Conservation (phyloP, 2,329 filamentous ascomycete species). For the Fusarium domesticum region DNA sequence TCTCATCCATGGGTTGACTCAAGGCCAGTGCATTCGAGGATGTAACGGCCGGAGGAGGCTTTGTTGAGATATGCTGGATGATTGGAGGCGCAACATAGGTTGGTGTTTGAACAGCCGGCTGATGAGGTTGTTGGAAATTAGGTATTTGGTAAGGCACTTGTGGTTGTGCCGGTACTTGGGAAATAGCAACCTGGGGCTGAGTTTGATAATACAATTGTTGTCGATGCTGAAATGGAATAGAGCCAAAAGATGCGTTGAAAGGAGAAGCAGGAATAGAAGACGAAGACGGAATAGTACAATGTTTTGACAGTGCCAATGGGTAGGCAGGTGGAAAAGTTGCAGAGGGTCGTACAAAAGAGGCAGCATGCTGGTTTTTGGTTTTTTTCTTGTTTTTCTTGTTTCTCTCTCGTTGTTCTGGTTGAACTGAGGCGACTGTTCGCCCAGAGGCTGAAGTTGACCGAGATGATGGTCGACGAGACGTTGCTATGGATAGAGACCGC, state of each 20-base stretch:
- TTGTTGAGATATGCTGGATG: constrained; percentile 2
- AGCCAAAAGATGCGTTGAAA: constrained; percentile 11
- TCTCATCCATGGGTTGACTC: background rate
- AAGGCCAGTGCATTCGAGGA: background rate
- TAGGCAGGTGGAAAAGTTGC: constrained; percentile 16
- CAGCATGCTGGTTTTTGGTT: constrained; percentile 3
- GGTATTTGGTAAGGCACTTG: constrained; percentile 8
- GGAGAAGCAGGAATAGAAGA: constrained; percentile 15
- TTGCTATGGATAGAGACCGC: background rate
- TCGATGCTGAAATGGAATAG: constrained; percentile 12
- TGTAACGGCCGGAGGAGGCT: background rate
- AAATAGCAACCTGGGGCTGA: constrained; percentile 15
- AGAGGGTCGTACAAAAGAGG: constrained; percentile 23
- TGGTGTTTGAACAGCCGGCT: background rate
- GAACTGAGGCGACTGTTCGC: constrained; percentile 1
- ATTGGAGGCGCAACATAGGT: constrained; percentile 9
- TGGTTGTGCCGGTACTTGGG: constrained; percentile 5
- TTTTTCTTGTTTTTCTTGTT: background rate
- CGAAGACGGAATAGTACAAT: constrained; percentile 15
- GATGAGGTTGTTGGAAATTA: background rate
- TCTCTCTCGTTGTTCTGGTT: background rate
- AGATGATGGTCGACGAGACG: background rate
- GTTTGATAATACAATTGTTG: constrained; percentile 25
- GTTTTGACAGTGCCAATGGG: constrained; percentile 16
- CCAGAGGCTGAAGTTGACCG: constrained; percentile 11